Conservation (phyloP, 2,329 filamentous ascomycete species). For the Fusarium sp. region DNA sequence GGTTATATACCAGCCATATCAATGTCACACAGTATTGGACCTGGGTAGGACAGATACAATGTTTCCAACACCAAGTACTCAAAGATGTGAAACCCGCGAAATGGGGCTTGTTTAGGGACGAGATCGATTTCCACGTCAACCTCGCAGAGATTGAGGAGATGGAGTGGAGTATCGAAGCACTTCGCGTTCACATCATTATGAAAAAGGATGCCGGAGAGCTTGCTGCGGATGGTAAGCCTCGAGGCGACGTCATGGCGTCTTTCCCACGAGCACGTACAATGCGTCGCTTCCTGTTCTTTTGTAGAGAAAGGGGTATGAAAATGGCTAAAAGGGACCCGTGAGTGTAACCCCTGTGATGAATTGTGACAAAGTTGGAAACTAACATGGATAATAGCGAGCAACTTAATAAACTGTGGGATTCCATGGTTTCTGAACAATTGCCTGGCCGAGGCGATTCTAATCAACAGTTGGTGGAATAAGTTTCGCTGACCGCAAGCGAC, state of each 20-base stretch:
- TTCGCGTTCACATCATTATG: constrained; percentile 58
- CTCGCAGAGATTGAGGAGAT: constrained; percentile 61
- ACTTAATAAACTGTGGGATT: constrained; percentile 53
- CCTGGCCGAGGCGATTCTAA: constrained; percentile 46
- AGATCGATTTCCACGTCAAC: constrained; percentile 63
- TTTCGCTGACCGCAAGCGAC: constrained; percentile 1
- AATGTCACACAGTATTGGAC: constrained; percentile 68
- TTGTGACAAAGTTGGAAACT: not conserved
- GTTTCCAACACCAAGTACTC: constrained; percentile 67
- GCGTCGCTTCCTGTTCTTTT: constrained; percentile 62
- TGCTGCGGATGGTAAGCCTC: constrained; percentile 49
- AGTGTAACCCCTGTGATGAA: constrained; percentile 40
- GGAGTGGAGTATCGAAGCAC: constrained; percentile 56
- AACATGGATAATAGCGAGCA: constrained; percentile 48
- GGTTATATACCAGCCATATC: constrained; percentile 58
- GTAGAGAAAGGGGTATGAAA: constrained; percentile 56
- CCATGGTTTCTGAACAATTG: constrained; percentile 51
- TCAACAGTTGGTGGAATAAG: constrained; percentile 42
- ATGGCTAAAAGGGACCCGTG: constrained; percentile 57
- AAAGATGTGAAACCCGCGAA: constrained; percentile 56
- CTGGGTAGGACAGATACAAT: constrained; percentile 55
- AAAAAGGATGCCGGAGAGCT: constrained; percentile 44
- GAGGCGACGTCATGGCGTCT: constrained; percentile 61
- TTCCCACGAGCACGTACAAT: constrained; percentile 67
- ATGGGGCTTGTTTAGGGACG: constrained; percentile 64